Evolutionary conservation across 1,139 yeast species (phyloP), one percentile per base, ranked within the genome.

Genomic region (Yamadazyma songkhlaensis): DNA sequence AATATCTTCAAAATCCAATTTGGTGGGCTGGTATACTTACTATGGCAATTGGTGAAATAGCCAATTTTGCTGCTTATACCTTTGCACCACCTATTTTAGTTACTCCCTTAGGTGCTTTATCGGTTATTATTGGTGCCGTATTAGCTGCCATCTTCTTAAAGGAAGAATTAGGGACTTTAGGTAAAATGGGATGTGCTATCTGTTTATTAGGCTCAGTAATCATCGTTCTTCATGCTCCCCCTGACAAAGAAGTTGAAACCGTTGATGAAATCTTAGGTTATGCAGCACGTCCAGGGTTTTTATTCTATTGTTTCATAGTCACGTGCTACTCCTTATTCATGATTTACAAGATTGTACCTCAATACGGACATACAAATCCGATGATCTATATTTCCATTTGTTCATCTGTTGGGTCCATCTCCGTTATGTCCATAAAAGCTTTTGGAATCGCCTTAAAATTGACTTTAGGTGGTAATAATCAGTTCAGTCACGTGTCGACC

Each of bases 21-120:
- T 88, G 97, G 97, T 86, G 96, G 89, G 88, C 94, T 0, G 97
- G 97, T 11, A 88, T 89, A 77, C 54, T 81, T 25, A 79, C 94
- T 38, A 89, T 88, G 97, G 95, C 94, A 2, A 62, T 88, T 26
- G 97, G 97, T 4, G 97, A 88, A 58, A 66, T 88, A 33, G 96
- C 96, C 40, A 88, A 88, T 59, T 88, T 88, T 59, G 96, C 96
- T 9, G 97, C 97, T 1, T 88, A 88, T 55, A 89, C 96, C 1
- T 88, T 88, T 72, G 96, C 97, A 0, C 96, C 96, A 2, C 95
- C 96, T 1, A 86, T 89, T 46, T 64, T 88, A 50, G 96, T 88
- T 31, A 89, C 96, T 3, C 97, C 96, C 3, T 69, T 88, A 40
- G 97, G 97, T 9, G 97, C 97, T 0, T 67, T 88, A 26, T 81